These are phyloP conservation scores for Aurinia saxatilis DNA, from an alignment of 345 rosid genomes.

Conservation along the genomic window DNA sequence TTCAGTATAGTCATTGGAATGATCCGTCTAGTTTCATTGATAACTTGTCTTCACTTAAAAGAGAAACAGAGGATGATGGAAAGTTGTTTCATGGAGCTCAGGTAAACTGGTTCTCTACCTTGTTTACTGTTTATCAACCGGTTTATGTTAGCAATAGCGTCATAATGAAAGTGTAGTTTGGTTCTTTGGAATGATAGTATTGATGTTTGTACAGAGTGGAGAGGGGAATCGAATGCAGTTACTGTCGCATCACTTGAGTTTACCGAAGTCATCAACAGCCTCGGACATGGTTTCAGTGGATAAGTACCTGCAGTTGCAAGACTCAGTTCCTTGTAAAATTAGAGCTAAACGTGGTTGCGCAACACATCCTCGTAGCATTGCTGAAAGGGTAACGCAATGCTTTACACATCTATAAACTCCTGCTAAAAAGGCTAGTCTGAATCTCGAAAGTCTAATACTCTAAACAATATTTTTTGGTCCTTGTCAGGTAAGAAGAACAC, in stretches of 20 bases:
- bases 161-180: not conserved
- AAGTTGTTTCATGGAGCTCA: conserved; percentile 36
- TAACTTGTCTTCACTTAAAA: conserved; percentile 39
- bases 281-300: conserved; percentile 59
- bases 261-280: conserved; percentile 43
- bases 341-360: conserved; percentile 99
- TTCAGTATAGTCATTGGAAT: conserved; percentile 54
- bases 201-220: conserved; percentile 31
- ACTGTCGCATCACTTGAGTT: conserved; percentile 65
- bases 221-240: conserved; percentile 34
- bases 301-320: conserved; percentile 66
- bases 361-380: conserved; percentile 98
- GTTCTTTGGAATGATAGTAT: not conserved
- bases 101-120: conserved; percentile 32
- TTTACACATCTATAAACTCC: not conserved
- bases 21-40: conserved; percentile 43
- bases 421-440: not conserved
- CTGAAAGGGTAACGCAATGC: conserved; percentile 92
- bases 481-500: conserved; percentile 81
- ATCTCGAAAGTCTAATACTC: not conserved
- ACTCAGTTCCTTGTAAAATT: conserved; percentile 86
- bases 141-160: not conserved
- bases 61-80: conserved; percentile 36
- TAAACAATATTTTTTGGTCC: not conserved
- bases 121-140: conserved; percentile 12